Evolutionary conservation across 257 asterid genomes (phyloP).

Genomic region (Lycium ferocissimum): DNA sequence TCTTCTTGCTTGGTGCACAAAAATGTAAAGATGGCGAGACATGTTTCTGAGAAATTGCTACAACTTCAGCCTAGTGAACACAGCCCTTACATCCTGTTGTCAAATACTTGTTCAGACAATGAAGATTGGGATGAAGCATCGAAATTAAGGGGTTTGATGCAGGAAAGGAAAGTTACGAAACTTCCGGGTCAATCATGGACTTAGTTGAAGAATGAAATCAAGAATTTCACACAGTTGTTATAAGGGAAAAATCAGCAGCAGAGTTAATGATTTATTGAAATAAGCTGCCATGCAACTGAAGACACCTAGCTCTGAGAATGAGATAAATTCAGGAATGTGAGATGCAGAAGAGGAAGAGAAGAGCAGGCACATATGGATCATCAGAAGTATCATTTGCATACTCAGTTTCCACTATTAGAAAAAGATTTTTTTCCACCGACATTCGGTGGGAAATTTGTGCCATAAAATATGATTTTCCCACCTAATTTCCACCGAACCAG

Average conservation of each 20-base stretch:
- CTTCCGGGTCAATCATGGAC: constrained; percentile 77
- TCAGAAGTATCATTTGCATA: not conserved
- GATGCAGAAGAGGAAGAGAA: not conserved
- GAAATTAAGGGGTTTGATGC: constrained; percentile 59
- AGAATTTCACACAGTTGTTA: not conserved
- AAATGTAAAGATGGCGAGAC: constrained; percentile 63
- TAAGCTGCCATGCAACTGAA: constrained; percentile 9
- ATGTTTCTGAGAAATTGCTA: constrained; percentile 61
- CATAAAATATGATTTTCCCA: too few relatives aligned
- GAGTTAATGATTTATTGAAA: not conserved
- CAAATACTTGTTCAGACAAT: constrained; percentile 64
- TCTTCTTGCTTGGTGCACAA: constrained; percentile 72
- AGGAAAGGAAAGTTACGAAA: constrained; percentile 50
- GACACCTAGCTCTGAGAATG: not conserved
- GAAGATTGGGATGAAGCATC: constrained; percentile 68
- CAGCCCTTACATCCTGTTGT: constrained; percentile 53
- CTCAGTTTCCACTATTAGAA: too few relatives aligned
- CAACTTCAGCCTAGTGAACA: constrained; percentile 55
- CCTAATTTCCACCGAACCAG: too few relatives aligned
- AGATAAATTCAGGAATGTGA: not conserved
- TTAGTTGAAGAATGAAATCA: constrained; percentile 33
- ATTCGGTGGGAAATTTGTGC: too few relatives aligned
- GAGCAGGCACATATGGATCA: not conserved
- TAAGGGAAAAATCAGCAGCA: not conserved
- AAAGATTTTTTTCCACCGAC: too few relatives aligned